Conservation (phyloP, 129 eudicot species). For the Solidago caesia region DNA sequence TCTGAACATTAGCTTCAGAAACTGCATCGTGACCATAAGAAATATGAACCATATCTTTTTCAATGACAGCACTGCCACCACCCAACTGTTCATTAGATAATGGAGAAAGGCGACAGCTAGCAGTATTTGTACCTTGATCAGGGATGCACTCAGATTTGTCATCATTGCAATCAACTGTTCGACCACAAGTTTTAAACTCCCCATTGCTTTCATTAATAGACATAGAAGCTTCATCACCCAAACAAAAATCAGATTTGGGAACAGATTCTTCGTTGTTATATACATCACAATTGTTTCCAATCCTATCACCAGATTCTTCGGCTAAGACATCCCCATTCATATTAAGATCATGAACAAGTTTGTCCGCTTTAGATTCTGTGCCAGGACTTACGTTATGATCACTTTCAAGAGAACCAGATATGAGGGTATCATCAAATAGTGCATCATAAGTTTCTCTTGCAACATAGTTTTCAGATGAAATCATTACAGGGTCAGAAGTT, state of each 20-base stretch:
- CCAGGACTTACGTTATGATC: conserved; percentile 20
- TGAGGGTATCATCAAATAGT: conserved; percentile 24
- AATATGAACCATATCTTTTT: background rate
- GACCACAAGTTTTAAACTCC: conserved; percentile 16
- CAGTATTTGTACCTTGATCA: conserved; percentile 20
- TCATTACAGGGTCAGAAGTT: conserved; percentile 20
- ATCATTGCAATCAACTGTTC: conserved; percentile 14
- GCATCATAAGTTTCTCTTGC: conserved; percentile 26
- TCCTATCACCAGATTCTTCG: conserved; percentile 38
- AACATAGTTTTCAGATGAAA: conserved; percentile 15
- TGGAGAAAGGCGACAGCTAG: conserved; percentile 21
- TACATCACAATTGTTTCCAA: conserved; percentile 16
- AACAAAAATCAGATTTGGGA: conserved; percentile 28
- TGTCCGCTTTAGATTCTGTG: conserved; percentile 27
- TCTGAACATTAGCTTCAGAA: conserved; percentile 31
- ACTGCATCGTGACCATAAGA: conserved; percentile 27
- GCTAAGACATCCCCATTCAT: conserved; percentile 14
- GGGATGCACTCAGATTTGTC: background rate
- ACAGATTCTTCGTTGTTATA: conserved; percentile 23
- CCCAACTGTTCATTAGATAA: conserved; percentile 21
- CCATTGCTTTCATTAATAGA: conserved; percentile 29
- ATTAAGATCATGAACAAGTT: conserved; percentile 30
- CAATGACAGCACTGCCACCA: background rate
- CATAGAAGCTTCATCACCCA: conserved; percentile 37
- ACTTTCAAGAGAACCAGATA: conserved; percentile 20